Base-by-base conservation (phyloP, 306 rosid genomes). In the Malus sieversii region DNA sequence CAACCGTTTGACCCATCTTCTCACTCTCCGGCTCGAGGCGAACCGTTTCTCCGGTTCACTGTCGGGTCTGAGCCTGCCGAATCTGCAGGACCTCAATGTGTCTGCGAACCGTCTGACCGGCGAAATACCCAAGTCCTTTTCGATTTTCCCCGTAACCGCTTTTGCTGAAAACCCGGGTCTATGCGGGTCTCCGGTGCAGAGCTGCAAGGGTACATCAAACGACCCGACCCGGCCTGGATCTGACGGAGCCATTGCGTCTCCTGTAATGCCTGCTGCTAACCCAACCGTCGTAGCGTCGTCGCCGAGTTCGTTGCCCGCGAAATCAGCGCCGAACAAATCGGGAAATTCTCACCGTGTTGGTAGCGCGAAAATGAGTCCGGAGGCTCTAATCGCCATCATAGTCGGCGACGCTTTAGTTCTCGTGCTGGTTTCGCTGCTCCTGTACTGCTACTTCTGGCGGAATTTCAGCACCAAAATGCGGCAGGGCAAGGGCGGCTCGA, bases 221-320 rank as follows among this genome's bases (percentile, higher is more conserved):
- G 80, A 91, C 76, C 98, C 96, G 9, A 83, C 79, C 1, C 81
- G 79, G 59, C 96, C 98, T n/a, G 90, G 97, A 79, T 88, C 96
- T 32, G 86, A 63, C 3, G 96, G 97, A 23, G 95, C 96, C 13
- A 80, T 88, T 0, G 96, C 94, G 8, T 88, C 98, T 2, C 91
- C 96, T 3, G 53, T 90, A 61, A 76, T 65, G 13, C 93, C 90
- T 1, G 70, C 71, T 1, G 35, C 70, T 57, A 82, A 75, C 46
- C 78, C 84, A 4, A 75, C 82, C 0, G 81, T 84, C 0, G 90
- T 93, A 3, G 77, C 98, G 13, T 93, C 98, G 5, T 90, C 96
- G 0, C 96, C 98, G 6, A 87, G 86, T 35, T 79, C 97, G 69
- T 46, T 84, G 69, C 91, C 97, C 6, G n/a, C 44, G 20, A 80